Conservation (phyloP, 2,329 filamentous ascomycete species). For the Phyllosticta capitalensis region DNA sequence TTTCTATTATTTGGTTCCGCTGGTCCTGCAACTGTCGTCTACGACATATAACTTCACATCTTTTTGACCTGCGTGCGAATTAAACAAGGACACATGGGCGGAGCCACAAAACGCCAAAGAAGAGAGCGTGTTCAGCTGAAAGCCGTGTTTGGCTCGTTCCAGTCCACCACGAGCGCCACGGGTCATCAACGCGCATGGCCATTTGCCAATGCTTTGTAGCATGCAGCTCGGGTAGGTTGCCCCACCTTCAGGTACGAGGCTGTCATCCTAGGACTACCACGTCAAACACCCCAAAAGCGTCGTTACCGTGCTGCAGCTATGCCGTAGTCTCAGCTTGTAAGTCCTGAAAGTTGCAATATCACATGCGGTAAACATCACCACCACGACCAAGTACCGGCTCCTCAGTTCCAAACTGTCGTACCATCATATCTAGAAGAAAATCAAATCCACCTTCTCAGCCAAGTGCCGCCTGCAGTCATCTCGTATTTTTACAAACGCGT, state of each 20-base stretch:
- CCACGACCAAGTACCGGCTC: neutral
- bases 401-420: neutral
- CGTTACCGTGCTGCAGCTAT: neutral
- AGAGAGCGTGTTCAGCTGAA: neutral
- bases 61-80: neutral
- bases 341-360: neutral
- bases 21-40: neutral
- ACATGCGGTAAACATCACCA: neutral
- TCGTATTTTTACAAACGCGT: neutral
- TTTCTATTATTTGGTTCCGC: too few species aligned
- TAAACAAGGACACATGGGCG: neutral
- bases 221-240: neutral
- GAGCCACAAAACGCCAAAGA: neutral
- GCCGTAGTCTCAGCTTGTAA: neutral
- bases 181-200: neutral
- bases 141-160: neutral
- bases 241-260: neutral
- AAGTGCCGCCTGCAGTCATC: neutral
- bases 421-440: neutral
- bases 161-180: neutral
- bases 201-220: neutral
- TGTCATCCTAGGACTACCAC: neutral
- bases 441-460: neutral
- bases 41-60: neutral
- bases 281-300: neutral